These are phyloP conservation scores for Mycosphaerella arachidis DNA, from an alignment of 2,329 filamentous ascomycete genomes.

Conservation along the genomic window DNA sequence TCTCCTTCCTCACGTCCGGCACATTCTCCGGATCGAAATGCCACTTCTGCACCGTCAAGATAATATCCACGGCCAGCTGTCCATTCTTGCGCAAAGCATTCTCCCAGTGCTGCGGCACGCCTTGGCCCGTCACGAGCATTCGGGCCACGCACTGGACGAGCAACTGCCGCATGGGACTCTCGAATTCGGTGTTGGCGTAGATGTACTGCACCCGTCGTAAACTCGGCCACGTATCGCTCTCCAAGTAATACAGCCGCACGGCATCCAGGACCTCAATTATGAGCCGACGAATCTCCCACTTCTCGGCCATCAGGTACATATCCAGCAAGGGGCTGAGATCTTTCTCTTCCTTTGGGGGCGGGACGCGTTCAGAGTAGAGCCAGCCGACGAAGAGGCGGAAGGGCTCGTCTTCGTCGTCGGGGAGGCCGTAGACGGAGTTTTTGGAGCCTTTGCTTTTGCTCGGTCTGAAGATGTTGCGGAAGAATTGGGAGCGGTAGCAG, in stretches of 20 bases:
- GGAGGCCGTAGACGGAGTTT: slow-evolving; percentile 44
- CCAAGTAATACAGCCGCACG: slow-evolving; percentile 50
- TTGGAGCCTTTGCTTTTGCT: slow-evolving; percentile 24
- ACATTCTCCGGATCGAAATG: slow-evolving; percentile 45
- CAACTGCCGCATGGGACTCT: slow-evolving; percentile 31
- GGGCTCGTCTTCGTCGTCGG: slow-evolving; percentile 49
- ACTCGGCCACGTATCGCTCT: slow-evolving; percentile 49
- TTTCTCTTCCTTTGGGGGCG: slow-evolving; percentile 46
- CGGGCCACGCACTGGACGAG: slow-evolving; percentile 47
- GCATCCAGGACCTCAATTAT: slow-evolving; percentile 47
- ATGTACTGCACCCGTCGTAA: slow-evolving; percentile 48
- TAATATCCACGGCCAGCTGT: slow-evolving; percentile 53
- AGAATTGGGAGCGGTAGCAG: slow-evolving; percentile 51
- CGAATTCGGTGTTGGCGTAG: slow-evolving; percentile 30
- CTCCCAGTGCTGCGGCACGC: slow-evolving; percentile 52
- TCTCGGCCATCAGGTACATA: slow-evolving; percentile 52
- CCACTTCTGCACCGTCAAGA: slow-evolving; percentile 52
- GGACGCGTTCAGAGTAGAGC: slow-evolving; percentile 50
- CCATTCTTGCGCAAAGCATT: slow-evolving; percentile 52
- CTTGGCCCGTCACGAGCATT: slow-evolving; percentile 47
- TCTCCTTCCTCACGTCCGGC: slow-evolving; percentile 46
- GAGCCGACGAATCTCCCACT: slow-evolving; percentile 48
- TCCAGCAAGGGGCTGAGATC: slow-evolving; percentile 50
- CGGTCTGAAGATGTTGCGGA: slow-evolving; percentile 49
- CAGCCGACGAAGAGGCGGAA: slow-evolving; percentile 52